phyloP scores from a whole-genome alignment of 345 rosid genomes.

The Bruguiera sexangula region DNA sequence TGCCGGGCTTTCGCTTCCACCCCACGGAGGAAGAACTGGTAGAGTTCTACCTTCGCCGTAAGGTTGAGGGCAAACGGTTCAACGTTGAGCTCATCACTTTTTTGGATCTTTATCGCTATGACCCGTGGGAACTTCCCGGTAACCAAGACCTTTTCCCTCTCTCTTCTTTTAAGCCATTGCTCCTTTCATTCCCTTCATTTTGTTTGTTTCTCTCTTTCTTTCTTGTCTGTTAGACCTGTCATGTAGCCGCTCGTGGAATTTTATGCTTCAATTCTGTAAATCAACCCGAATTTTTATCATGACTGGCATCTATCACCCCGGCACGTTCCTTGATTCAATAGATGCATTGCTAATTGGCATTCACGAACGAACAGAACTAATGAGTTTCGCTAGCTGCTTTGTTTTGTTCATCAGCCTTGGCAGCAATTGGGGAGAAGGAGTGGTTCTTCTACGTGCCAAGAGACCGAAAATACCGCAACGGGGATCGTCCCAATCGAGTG shows the following conservation, averaged over 20 bases:
- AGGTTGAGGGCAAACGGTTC: slow-evolving; percentile 99
- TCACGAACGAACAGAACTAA: background rate
- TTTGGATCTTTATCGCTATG: slow-evolving; percentile 97
- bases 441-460: slow-evolving; percentile 99
- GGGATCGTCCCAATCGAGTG: slow-evolving; percentile 94
- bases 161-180: background rate
- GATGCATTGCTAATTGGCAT: background rate
- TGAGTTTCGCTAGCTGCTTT: background rate
- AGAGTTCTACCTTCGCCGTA: slow-evolving; percentile 99
- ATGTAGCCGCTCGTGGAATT: too few species aligned
- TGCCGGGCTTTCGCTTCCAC: slow-evolving; percentile 98
- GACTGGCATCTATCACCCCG: too few species aligned
- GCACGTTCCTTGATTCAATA: background rate
- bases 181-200: background rate
- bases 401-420: slow-evolving; percentile 52
- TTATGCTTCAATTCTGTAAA: too few species aligned
- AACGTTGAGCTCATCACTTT: slow-evolving; percentile 97
- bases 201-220: background rate
- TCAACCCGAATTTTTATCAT: too few species aligned
- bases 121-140: slow-evolving; percentile 99
- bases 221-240: too few species aligned
- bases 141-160: slow-evolving; percentile 9
- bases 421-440: slow-evolving; percentile 98
- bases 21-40: slow-evolving; percentile 99
- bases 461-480: slow-evolving; percentile 90